Evolutionary conservation across 2,329 filamentous ascomycete species (phyloP).

Genomic region (Lomentospora prolificans): DNA sequence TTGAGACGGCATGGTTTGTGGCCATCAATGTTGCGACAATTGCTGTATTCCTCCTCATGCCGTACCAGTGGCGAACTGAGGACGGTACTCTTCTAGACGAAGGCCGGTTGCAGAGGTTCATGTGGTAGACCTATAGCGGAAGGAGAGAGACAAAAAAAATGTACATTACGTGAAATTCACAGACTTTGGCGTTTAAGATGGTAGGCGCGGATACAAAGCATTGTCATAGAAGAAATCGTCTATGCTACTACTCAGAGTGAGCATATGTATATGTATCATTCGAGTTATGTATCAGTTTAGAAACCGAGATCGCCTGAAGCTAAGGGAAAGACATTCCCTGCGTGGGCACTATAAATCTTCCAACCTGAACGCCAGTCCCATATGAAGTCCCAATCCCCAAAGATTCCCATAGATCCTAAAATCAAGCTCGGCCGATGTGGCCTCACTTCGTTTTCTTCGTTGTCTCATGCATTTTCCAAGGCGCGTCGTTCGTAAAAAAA

Average conservation of each 20-base stretch:
- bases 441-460: conserved; percentile 3
- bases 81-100: conserved; percentile 42
- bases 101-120: conserved; percentile 62
- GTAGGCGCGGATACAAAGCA: background rate
- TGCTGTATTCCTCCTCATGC: conserved; percentile 59
- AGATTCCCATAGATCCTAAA: background rate
- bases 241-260: conserved; percentile 9
- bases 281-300: background rate
- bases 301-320: conserved; percentile 2
- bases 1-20: conserved; percentile 63
- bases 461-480: background rate
- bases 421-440: no score
- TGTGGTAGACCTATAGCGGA: conserved; percentile 61
- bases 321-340: background rate
- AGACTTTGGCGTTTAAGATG: background rate
- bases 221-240: conserved; percentile 5
- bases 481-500: no score
- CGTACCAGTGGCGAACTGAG: conserved; percentile 54
- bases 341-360: conserved; percentile 1
- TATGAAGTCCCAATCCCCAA: background rate
- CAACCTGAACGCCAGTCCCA: conserved; percentile 1
- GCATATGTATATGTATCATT: conserved; percentile 4
- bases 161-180: background rate
- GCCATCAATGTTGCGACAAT: conserved; percentile 56
- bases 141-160: background rate